Percentiles rank a stretch among this genome's conserved stretches.
Conservation (phyloP, 2,329 filamentous ascomycete genomes). For the Ophiobolus disseminans region DNA sequence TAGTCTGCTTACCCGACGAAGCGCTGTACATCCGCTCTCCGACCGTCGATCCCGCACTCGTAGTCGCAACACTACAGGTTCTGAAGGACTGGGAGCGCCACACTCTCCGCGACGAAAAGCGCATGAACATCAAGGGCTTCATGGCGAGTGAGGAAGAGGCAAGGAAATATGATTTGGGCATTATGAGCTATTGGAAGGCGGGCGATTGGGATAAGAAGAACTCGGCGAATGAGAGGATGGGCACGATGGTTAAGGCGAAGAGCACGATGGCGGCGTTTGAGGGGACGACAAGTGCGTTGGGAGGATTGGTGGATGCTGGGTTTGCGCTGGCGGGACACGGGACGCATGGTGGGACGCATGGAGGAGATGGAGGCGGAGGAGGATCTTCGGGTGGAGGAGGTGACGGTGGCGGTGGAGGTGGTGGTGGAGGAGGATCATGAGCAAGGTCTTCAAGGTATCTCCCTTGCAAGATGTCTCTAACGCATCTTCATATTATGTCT, state of each 20-base stretch:
- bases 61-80: constrained; percentile 41
- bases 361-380: constrained; percentile 11
- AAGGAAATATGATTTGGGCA: constrained; percentile 31
- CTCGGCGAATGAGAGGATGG: constrained; percentile 10
- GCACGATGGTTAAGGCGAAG: constrained; percentile 15
- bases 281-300: constrained; percentile 11
- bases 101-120: constrained; percentile 31
- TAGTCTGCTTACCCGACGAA: constrained; percentile 38
- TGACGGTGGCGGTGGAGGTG: background rate
- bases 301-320: constrained; percentile 19
- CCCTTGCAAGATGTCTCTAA: too few relatives aligned
- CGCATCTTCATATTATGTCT: too few relatives aligned
- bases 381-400: background rate
- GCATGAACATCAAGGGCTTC: constrained; percentile 26
- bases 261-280: constrained; percentile 8
- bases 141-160: constrained; percentile 25
- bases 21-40: constrained; percentile 35
- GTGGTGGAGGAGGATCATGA: background rate
- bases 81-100: constrained; percentile 45
- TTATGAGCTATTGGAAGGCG: constrained; percentile 34
- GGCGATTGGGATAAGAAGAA: constrained; percentile 25
- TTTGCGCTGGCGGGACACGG: constrained; percentile 16
- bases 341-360: constrained; percentile 10
- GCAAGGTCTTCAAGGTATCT: too few relatives aligned
- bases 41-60: constrained; percentile 32